Base-by-base conservation (phyloP, 2,329 filamentous ascomycete genomes). In the Penicillium aurantiogriseum region DNA sequence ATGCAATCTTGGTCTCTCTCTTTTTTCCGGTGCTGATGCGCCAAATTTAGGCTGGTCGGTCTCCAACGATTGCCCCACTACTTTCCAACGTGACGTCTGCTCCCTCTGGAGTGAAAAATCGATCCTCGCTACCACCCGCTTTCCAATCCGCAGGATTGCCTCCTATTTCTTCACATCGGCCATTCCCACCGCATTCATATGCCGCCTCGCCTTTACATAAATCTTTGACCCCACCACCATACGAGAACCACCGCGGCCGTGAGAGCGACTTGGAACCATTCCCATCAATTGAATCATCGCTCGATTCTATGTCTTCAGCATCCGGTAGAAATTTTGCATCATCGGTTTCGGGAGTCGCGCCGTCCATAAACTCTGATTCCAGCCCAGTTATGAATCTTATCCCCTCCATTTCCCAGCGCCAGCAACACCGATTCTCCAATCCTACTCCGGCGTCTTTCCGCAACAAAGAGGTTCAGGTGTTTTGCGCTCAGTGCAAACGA, bases 171-270 rank as follows among this genome's bases (percentile, higher is more conserved):
- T 69, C 71, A 33, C 73, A 77, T 50, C 71, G 74, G 11, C 68
- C 67, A 85, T 85, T 77, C 50, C 70, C 69, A n/a, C 68, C 69
- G 17, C 68, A 72, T 49, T 72, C 73, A 47, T 96, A 96, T 70
- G 89, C 93, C 72, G 92, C 92, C 44, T 97, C 92, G 40, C 92
- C 93, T 40, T 80, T 97, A 51, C 92, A 96, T 74, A 91, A 93
- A 76, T 89, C 92, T 29, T 82, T 97, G 61, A 97, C 93, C 10
- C 93, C 92, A 45, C 92, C 92, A 9, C 84, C 80, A 21, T 88
- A 88, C 72, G 83, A 84, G 54, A 82, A 84, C 60, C 68, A 72
- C 27, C 75, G 76, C 49, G 64, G 62, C 51, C 71, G 72, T 21
- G 76, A 79, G 42, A 87, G 87, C 67, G 83, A 83, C 33, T 79